Conservation (phyloP, 2,329 filamentous ascomycete genomes). For the Zymoseptoria tritici region DNA sequence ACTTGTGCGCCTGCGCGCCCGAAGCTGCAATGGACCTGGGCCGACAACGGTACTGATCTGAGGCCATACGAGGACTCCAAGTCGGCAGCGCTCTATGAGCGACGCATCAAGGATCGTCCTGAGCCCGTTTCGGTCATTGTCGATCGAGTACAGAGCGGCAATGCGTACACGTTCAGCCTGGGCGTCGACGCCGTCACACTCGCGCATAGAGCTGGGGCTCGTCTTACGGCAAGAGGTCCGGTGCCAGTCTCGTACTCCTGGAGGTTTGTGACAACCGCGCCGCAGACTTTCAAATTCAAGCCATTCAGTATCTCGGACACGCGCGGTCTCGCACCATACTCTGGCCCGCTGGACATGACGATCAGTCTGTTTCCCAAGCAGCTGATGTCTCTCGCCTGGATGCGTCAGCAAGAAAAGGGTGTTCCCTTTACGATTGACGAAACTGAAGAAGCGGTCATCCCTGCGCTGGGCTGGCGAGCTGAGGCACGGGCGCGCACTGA, state of each 20-base stretch:
- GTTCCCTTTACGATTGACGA: conserved; percentile 46
- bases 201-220: conserved; percentile 12
- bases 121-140: conserved; percentile 14
- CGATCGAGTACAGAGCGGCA: not conserved
- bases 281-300: conserved; percentile 4
- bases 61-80: conserved; percentile 45
- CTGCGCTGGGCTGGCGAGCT: conserved; percentile 43
- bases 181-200: conserved; percentile 25
- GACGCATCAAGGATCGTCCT: conserved; percentile 44
- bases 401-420: conserved; percentile 47
- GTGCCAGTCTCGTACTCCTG: conserved; percentile 8
- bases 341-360: conserved; percentile 23
- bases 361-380: conserved; percentile 47
- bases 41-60: conserved; percentile 25
- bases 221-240: too few relatives aligned
- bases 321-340: conserved; percentile 3
- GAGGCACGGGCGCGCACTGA: conserved; percentile 45
- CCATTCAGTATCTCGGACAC: conserved; percentile 17
- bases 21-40: conserved; percentile 32
- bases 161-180: conserved; percentile 10
- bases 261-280: conserved; percentile 20
- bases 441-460: conserved; percentile 48
- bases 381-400: conserved; percentile 51
- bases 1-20: conserved; percentile 35
- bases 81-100: conserved; percentile 46